Evolutionary conservation across 2,329 filamentous ascomycete species (phyloP).

Genomic region (Cladorrhinum sp.): DNA sequence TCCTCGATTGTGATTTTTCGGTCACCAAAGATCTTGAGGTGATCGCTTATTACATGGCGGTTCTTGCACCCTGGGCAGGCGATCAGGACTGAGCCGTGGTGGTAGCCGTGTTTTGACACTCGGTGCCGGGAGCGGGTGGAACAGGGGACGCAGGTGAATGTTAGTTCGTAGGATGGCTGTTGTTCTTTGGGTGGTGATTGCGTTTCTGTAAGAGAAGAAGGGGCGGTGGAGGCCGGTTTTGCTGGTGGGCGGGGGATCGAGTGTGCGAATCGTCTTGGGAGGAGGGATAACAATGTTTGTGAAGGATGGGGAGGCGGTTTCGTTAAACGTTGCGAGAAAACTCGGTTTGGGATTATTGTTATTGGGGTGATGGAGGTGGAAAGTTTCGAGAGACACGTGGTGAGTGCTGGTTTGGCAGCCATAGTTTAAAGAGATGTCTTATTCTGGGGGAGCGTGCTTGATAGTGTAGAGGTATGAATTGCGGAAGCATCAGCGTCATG

Average conservation of each 20-base stretch:
- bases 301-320: background rate
- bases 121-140: slow-evolving; percentile 74
- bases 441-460: background rate
- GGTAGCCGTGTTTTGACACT: slow-evolving; percentile 92
- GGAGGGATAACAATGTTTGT: slow-evolving; percentile 2
- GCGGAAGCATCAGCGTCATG: background rate
- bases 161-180: slow-evolving; percentile 77
- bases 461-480: too few species aligned
- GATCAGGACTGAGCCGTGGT: slow-evolving; percentile 83
- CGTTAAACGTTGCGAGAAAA: too few species aligned
- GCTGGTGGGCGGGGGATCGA: slow-evolving; percentile 33
- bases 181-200: slow-evolving; percentile 21
- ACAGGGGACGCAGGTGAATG: slow-evolving; percentile 92
- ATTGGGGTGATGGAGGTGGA: background rate
- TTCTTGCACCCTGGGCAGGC: slow-evolving; percentile 83
- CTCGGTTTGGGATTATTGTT: background rate
- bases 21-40: slow-evolving; percentile 76
- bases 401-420: slow-evolving; percentile 17
- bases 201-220: slow-evolving; percentile 32
- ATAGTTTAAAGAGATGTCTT: slow-evolving; percentile 14
- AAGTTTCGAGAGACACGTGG: slow-evolving; percentile 3
- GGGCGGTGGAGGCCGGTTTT: slow-evolving; percentile 29
- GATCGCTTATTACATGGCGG: slow-evolving; percentile 87
- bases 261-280: slow-evolving; percentile 25
- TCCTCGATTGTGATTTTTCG: slow-evolving; percentile 70